Conservation (phyloP, 202 grass and related monocot genomes). For the Dendrocalamus latiflorus region DNA sequence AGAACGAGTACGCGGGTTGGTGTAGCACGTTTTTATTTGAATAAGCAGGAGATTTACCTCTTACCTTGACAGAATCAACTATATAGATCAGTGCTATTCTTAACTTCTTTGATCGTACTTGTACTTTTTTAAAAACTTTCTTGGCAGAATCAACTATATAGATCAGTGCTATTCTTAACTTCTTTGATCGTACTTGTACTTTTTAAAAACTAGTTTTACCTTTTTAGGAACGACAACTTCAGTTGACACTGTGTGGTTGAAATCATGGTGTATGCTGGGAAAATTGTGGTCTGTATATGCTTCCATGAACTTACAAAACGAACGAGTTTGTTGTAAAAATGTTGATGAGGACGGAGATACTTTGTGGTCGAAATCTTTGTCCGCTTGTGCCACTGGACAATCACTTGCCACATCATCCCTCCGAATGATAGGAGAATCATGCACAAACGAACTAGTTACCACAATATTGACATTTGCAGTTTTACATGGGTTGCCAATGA, state of each 20-base stretch:
- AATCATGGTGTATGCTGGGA: not conserved
- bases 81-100: too few relatives aligned
- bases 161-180: not conserved
- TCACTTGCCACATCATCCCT: not conserved
- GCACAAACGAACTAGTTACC: not conserved
- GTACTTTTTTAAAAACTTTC: too few relatives aligned
- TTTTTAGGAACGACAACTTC: not conserved
- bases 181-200: not conserved
- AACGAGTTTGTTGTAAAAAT: not conserved
- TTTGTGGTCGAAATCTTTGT: not conserved
- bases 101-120: too few relatives aligned
- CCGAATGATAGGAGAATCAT: not conserved
- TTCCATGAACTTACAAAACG: not conserved
- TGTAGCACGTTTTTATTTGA: constrained; percentile 28
- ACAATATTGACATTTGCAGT: not conserved
- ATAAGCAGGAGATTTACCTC: not conserved
- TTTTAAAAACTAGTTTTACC: not conserved
- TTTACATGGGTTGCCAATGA: not conserved
- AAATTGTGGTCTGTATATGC: not conserved
- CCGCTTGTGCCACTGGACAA: not conserved
- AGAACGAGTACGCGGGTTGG: constrained; percentile 25
- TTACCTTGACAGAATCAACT: not conserved
- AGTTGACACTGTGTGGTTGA: not conserved
- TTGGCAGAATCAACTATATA: constrained; percentile 20
- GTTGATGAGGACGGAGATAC: not conserved